phyloP scores from a whole-genome alignment of 257 asterid species.

The Gardenia jasminoides region DNA sequence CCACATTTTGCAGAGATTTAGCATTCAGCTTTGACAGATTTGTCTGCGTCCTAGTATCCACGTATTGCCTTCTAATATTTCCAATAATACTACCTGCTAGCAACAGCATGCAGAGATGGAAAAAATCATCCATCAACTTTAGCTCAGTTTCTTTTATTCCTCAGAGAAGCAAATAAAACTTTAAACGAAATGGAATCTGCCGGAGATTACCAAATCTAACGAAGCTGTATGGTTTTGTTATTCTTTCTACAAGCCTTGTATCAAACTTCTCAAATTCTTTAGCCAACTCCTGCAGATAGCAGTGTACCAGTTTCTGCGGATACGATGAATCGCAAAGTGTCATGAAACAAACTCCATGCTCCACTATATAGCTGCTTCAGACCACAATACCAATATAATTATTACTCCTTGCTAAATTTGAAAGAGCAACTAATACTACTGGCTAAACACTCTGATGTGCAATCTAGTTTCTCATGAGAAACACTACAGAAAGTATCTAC shows the following conservation, averaged over 20 bases:
- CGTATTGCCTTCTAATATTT: conserved; percentile 46
- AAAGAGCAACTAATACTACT: no score
- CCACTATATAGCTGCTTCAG: conserved; percentile 46
- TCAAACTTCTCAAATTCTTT: conserved; percentile 43
- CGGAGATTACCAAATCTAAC: conserved; percentile 45
- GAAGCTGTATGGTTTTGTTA: conserved; percentile 50
- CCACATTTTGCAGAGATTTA: conserved; percentile 27
- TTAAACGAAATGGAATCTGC: no score
- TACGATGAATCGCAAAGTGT: conserved; percentile 46
- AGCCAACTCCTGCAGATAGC: conserved; percentile 54
- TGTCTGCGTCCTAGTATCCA: conserved; percentile 58
- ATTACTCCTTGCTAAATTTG: no score
- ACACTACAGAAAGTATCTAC: not conserved
- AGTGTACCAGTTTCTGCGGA: conserved; percentile 54
- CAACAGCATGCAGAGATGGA: not conserved
- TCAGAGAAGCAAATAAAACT: not conserved
- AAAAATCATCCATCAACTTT: not conserved
- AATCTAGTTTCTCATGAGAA: no score
- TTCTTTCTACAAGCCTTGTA: conserved; percentile 23
- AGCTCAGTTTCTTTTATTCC: not conserved
- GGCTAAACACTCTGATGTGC: no score
- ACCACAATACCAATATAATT: not conserved
- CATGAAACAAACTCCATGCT: conserved; percentile 57
- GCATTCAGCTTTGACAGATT: conserved; percentile 44
- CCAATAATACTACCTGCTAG: conserved; percentile 47